Evolutionary conservation across 139 green algal genomes (phyloP), one percentile per base, ranked within the genome.

Genomic region (Edaphochlamys debaryana): DNA sequence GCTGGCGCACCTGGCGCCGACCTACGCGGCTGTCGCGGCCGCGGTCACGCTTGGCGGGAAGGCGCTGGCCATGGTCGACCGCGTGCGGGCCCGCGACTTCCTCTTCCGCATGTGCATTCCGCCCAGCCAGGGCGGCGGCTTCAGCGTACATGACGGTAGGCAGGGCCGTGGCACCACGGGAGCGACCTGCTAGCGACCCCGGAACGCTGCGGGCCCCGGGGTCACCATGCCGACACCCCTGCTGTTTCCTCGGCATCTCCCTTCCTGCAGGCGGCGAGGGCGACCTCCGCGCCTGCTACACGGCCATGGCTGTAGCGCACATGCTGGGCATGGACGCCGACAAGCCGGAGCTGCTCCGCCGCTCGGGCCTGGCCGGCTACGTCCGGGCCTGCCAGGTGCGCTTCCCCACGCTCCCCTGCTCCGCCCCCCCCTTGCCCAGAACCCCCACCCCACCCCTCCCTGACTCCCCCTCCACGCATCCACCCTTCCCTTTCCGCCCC

Each of bases 281-380:
- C 34, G 97, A 99, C 88, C 86, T 98, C 60, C 90, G 97, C 2
- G 94, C 94, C 38, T 98, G 94, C 87, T 99, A 98, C 90, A 96
- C 93, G 9, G 96, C 94, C 2, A 79, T 99, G 54, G 97, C 96
- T 0, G 79, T 92, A 23, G 92, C 93, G 13, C 79, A 94, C 68
- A 95, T 98, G 89, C 83, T 97, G 56, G 52, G 84, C 9, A 79
- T 98, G 54, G 95, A 98, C 79, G 90, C 62, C 52, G 58, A 80
- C 37, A 72, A 87, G 42, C 30, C 64, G 11, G 83, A 83, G 11
- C 89, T 98, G 54, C 87, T 79, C 25, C 63, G 79, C 6, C 62
- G 71, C 0, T 89, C 89, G 34, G 88, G 88, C 58, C 80, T 96
- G 79, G 62, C 32, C 23, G 69, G 90, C 25, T 98, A 93, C 74